Conservation (phyloP, 2,329 filamentous ascomycete genomes). For the Fusarium clavum region DNA sequence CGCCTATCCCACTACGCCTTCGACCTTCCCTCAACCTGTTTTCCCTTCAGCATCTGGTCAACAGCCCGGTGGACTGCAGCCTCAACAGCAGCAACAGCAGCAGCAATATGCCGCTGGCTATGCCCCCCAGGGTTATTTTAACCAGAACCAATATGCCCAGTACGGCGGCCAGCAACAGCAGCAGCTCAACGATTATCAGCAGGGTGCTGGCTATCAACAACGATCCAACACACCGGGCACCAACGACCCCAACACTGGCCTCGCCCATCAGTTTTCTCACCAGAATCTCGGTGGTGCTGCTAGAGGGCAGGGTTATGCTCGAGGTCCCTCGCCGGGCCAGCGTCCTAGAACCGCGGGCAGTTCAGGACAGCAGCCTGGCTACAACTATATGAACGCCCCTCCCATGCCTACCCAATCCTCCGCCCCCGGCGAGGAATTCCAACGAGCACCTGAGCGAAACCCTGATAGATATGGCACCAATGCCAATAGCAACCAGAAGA, state of each 20-base stretch:
- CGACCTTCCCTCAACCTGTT: slow-evolving; percentile 94
- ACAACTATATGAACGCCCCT: slow-evolving; percentile 73
- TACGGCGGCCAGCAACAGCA: slow-evolving; percentile 53
- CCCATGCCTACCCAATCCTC: slow-evolving; percentile 71
- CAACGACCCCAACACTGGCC: slow-evolving; percentile 88
- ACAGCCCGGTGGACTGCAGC: slow-evolving; percentile 45
- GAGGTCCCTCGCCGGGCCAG: slow-evolving; percentile 75
- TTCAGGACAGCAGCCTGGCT: slow-evolving; percentile 69
- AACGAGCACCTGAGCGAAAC: slow-evolving; percentile 84
- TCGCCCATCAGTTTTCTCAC: slow-evolving; percentile 96
- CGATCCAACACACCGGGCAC: slow-evolving; percentile 69
- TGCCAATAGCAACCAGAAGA: slow-evolving; percentile 77
- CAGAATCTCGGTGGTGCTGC: slow-evolving; percentile 86
- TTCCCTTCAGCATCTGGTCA: slow-evolving; percentile 55
- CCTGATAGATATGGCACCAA: slow-evolving; percentile 79
- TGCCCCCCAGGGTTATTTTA: slow-evolving; percentile 67
- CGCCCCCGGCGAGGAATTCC: slow-evolving; percentile 77
- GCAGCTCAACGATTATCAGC: slow-evolving; percentile 62
- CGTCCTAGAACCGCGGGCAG: slow-evolving; percentile 87
- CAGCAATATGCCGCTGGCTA: slow-evolving; percentile 60
- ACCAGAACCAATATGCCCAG: slow-evolving; percentile 67
- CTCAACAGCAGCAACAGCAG: slow-evolving; percentile 48
- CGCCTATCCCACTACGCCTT: slow-evolving; percentile 88
- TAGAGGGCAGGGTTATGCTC: slow-evolving; percentile 76
- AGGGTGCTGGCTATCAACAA: slow-evolving; percentile 60